Evolutionary conservation across 176 grass and related monocot species (phyloP), one percentile per base, ranked within the genome.

Genomic region (Poa pratensis): DNA sequence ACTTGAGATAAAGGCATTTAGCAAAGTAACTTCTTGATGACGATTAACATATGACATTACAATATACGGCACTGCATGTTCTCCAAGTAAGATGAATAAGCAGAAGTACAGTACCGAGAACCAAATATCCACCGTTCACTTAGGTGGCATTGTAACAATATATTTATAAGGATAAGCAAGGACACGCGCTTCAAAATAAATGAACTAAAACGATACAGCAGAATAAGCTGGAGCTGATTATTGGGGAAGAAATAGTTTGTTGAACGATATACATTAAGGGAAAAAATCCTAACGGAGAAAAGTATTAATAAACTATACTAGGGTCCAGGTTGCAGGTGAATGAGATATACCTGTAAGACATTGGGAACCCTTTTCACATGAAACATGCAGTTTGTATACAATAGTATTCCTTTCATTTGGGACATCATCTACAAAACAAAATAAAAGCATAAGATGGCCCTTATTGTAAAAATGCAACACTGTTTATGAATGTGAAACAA

Each of bases 341-440:
- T 54, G 88, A 71, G 77, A 48, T 49, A 76, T 90, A 98, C 96
- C 93, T 89, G 93, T 98, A 73, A 92, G 80, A 13, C 93, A 74
- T 46, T 69, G 85, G 14, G 88, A 86, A 69, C 77, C 80, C 65
- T 83, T 93, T 87, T 82, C 69, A 88, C 93, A 98, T 74, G 87
- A 93, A 67, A 87, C 85, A 54, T 92, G 74, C 77, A 98, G 77
- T 82, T 93, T 95, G 86, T 85, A 95, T 58, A 95, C 91, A 52
- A 98, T 94, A 72, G 96, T 95, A 80, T 98, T 98, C 70, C 89
- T 91, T 87, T 98, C 93, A 93, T 94, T 98, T 75, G 93, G 82
- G 59, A 87, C 83, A 85, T 90, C 96, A 72, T 95, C 96, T 98
- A 75, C 59, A 82, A 24, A 81, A 87, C 5, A 77, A 23, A 80